These are phyloP conservation scores for Globisporangium orthogonon DNA, from an alignment of 352 stramenopile genomes.

Conservation along the genomic window DNA sequence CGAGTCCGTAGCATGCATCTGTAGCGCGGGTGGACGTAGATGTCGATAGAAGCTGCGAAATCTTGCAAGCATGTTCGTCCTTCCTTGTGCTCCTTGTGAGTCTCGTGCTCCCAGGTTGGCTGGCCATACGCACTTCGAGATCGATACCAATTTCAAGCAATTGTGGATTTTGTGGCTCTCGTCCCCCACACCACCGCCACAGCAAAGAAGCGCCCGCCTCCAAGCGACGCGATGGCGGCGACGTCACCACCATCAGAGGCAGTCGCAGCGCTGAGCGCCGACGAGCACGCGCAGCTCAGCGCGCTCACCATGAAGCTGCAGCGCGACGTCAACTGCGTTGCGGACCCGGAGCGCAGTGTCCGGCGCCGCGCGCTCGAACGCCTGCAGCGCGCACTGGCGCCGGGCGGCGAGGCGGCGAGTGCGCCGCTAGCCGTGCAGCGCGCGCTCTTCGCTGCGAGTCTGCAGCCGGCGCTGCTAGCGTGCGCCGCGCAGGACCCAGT, in stretches of 20 bases:
- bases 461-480: slow-evolving; percentile 43
- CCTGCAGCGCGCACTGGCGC: slow-evolving; percentile 41
- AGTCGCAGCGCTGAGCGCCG: slow-evolving; percentile 35
- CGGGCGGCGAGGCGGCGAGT: slow-evolving; percentile 36
- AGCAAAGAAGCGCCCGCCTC: too few species aligned
- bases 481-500: slow-evolving; percentile 46
- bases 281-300: slow-evolving; percentile 45
- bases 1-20: background rate
- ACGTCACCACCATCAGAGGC: background rate
- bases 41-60: background rate
- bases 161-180: background rate
- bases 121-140: too few species aligned
- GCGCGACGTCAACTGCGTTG: slow-evolving; percentile 77
- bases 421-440: slow-evolving; percentile 29
- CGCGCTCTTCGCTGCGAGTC: slow-evolving; percentile 30
- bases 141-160: too few species aligned
- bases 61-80: background rate
- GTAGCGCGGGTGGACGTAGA: background rate
- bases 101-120: too few species aligned
- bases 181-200: too few species aligned
- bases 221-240: background rate
- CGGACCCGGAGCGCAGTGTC: slow-evolving; percentile 60
- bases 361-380: slow-evolving; percentile 70
- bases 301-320: slow-evolving; percentile 77
- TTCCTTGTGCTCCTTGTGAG: background rate